phyloP scores from a whole-genome alignment of 2,329 filamentous ascomycete genomes.

The Microsporum canis region DNA sequence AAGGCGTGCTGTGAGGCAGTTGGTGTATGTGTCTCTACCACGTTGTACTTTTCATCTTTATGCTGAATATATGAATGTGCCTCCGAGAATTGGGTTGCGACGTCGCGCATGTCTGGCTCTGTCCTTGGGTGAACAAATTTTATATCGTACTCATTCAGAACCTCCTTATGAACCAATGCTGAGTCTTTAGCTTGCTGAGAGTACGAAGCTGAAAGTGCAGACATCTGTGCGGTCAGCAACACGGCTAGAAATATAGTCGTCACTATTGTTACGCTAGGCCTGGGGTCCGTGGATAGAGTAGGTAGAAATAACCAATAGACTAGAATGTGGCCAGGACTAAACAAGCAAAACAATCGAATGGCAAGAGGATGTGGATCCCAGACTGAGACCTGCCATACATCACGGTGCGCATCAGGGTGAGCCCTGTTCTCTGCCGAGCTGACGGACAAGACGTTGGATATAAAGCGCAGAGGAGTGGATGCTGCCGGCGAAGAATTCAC shows the following conservation, averaged over 20 bases:
- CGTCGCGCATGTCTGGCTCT: conserved; percentile 66
- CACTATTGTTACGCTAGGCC: conserved; percentile 75
- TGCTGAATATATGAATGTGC: conserved; percentile 27
- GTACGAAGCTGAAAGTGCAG: conserved; percentile 61
- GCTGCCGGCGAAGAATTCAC: conserved; percentile 72
- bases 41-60: conserved; percentile 37
- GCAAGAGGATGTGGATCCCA: conserved; percentile 89
- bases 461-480: conserved; percentile 64
- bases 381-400: conserved; percentile 89
- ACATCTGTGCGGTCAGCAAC: conserved; percentile 66
- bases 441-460: conserved; percentile 56
- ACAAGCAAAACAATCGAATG: conserved; percentile 72
- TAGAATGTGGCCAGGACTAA: conserved; percentile 86
- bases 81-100: conserved; percentile 63
- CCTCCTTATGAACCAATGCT: conserved; percentile 75
- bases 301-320: conserved; percentile 85
- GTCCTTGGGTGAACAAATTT: conserved; percentile 88
- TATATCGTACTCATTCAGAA: conserved; percentile 87
- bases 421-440: conserved; percentile 70
- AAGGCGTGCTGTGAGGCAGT: conserved; percentile 60
- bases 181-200: conserved; percentile 77
- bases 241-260: conserved; percentile 66
- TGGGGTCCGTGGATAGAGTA: conserved; percentile 59
- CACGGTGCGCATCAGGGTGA: conserved; percentile 60
- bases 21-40: conserved; percentile 52